Evolutionary conservation across 805 yeast genomes (phyloP), one percentile per base, ranked within the genome.

Genomic region (Candida schatavii): DNA sequence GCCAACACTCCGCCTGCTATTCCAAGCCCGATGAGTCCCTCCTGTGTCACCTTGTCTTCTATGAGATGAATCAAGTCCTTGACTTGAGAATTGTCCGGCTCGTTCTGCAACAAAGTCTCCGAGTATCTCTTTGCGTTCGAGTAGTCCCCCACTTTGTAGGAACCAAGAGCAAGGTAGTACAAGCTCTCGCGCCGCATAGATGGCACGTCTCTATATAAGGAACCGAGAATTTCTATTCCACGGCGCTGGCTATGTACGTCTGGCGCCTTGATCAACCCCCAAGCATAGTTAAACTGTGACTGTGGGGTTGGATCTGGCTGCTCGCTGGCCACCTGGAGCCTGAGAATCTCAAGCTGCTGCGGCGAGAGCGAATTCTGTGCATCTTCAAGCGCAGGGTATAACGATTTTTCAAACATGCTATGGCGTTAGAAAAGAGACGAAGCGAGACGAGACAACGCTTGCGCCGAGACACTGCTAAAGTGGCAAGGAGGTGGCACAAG

Each of bases 231-330:
- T 41, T 78, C 81, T 14, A 93, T 80, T 0, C 98, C 99, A 39
- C 83, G 72, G 51, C 84, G 74, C 56, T 87, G 95, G 46, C 86
- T 84, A 30, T 70, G 74, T 18, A 72, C 69, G 38, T 74, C 71
- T 39, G 62, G 57, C 2, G 95, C 81, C 60, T 88, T 90, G 47
- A 95, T 78, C 39, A 93, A 70, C 3, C 95, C 99, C 99, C 99
- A 93, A 0, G 97, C 95, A 54, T 86, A 87, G 63, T 95, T 93
- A 74, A 93, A 93, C 44, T 81, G 78, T 2, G 97, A 83, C 61
- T 89, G 97, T 0, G 86, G 75, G 0, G 90, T 74, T 0, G 88
- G 89, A 30, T 75, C 70, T 4, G 93, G 95, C 25, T 85, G 82
- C 59, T 93, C 98, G 1, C 83, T 71, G 21, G 80, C 77, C 31